These are phyloP conservation scores for Zasmidium citrigriseum DNA, from an alignment of 2,329 filamentous ascomycete species.

Conservation along the genomic window DNA sequence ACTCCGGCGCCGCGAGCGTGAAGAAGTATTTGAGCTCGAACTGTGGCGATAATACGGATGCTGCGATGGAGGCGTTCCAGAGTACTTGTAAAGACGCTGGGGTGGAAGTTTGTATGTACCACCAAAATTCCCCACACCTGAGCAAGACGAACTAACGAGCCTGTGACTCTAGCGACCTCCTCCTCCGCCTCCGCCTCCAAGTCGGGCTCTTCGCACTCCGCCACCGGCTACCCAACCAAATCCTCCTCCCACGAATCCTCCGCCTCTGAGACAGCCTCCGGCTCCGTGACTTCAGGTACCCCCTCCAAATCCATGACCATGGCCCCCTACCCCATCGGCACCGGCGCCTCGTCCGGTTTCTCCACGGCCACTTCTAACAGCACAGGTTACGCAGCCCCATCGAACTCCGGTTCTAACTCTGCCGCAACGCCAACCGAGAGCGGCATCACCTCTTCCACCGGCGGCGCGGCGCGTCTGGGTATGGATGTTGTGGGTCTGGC, in stretches of 20 bases:
- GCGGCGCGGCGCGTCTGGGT: constrained; percentile 25
- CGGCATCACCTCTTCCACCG: constrained; percentile 13
- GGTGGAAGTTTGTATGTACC: constrained; percentile 31
- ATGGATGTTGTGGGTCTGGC: constrained; percentile 28
- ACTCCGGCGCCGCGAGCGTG: constrained; percentile 28
- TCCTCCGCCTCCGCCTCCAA: constrained; percentile 10
- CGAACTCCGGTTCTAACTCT: constrained; percentile 6
- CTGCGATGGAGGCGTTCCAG: constrained; percentile 34
- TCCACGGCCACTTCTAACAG: constrained; percentile 13
- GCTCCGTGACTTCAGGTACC: constrained; percentile 8
- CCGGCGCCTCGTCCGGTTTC: constrained; percentile 12
- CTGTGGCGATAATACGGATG: constrained; percentile 31
- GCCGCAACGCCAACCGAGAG: constrained; percentile 12
- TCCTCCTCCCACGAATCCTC: constrained; percentile 16
- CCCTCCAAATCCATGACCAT: neutral
- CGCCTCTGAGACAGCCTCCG: constrained; percentile 12
- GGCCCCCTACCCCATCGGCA: constrained; percentile 7
- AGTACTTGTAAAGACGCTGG: constrained; percentile 35
- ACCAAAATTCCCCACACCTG: neutral
- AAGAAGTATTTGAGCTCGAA: constrained; percentile 29
- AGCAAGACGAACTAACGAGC: neutral
- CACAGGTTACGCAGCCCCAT: constrained; percentile 10
- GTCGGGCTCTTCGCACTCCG: neutral
- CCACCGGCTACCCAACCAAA: constrained; percentile 7
- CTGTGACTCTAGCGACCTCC: constrained; percentile 8